Evolutionary conservation across 495 filamentous ascomycete species (phyloP), one percentile per base, ranked within the genome.

Genomic region (Aspergillus sclerotiicarbonarius): DNA sequence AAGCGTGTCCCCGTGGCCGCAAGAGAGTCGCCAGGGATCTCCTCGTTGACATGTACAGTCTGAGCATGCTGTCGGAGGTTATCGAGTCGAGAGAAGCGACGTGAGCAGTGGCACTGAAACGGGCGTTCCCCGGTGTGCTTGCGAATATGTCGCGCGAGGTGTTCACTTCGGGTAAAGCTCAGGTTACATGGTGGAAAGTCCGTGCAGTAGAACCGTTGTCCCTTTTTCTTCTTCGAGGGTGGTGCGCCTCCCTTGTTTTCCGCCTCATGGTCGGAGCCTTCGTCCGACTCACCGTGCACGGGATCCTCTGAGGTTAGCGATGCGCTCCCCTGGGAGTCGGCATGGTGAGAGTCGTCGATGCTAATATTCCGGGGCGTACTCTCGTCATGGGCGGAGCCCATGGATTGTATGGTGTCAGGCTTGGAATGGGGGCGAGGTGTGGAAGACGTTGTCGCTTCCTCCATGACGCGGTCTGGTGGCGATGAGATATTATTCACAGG

Each of bases 41-140:
- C 93, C 68, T 98, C 95, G 72, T 98, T 96, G 44, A 95, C 89
- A 67, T 98, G 95, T 1, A 98, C 95, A 0, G 95, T 98, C 67
- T 96, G 95, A 15, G 94, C 95, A 76, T 98, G 94, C 64, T 98
- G 94, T 39, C 94, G 86, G 35, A 98, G 78, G 63, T 98, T 98
- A 71, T 98, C 94, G 35, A 98, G 83, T 33, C 94, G 85, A n/a
- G 94, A 98, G 71, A 98, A 98, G 63, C 92, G 84, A 39, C 94
- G 86, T 3, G 89, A 89, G 71, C 94, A 98, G 71, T 98, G 94
- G 66, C 94, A 98, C 71, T 96, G 91, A 65, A 98, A 98, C 0
- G 94, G 94, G 13, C 94, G 89, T 72, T 98, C 94, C 18, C 94
- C 94, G 2, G 94, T 98, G 68, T 98, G 94, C 84, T 98, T 98